Evolutionary conservation across 2,329 filamentous ascomycete genomes (phyloP).

Genomic region (Hysterium pulicare): DNA sequence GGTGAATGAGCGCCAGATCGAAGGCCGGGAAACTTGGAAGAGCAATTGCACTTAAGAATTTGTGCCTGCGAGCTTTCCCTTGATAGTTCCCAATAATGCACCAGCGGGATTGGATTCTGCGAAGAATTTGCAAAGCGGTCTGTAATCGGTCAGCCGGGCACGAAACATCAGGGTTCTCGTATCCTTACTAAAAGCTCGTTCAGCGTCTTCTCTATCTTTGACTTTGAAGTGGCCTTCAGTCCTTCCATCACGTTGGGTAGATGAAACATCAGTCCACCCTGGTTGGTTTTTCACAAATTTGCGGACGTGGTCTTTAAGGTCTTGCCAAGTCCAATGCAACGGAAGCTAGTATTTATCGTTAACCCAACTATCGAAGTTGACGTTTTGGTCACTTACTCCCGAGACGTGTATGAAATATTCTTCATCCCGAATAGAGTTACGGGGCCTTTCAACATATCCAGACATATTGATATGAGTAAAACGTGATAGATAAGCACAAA

Average conservation of each 20-base stretch:
- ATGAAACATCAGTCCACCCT: slow-evolving; percentile 34
- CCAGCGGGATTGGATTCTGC: background rate
- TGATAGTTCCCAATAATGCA: background rate
- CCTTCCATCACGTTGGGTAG: slow-evolving; percentile 20
- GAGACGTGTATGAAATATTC: slow-evolving; percentile 10
- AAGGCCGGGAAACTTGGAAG: background rate
- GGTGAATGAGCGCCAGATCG: background rate
- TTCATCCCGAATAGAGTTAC: slow-evolving; percentile 3
- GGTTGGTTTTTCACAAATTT: slow-evolving; percentile 33
- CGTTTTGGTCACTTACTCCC: slow-evolving; percentile 4
- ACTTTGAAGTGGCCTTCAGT: slow-evolving; percentile 36
- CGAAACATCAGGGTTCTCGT: background rate
- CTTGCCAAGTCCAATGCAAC: slow-evolving; percentile 25
- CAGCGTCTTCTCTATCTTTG: slow-evolving; percentile 32
- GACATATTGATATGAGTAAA: no score
- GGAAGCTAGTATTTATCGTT: slow-evolving; percentile 6
- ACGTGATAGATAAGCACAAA: no score
- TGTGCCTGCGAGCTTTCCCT: background rate
- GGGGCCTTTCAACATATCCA: no score
- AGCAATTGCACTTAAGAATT: slow-evolving; percentile 1
- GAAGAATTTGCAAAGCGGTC: slow-evolving; percentile 14
- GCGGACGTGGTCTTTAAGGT: slow-evolving; percentile 37
- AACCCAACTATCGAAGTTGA: background rate
- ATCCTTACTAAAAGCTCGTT: slow-evolving; percentile 28
- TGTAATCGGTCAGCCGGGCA: slow-evolving; percentile 4